phyloP scores from a whole-genome alignment of 768 basidiomycete genomes.

The Boletus tomentosulus region DNA sequence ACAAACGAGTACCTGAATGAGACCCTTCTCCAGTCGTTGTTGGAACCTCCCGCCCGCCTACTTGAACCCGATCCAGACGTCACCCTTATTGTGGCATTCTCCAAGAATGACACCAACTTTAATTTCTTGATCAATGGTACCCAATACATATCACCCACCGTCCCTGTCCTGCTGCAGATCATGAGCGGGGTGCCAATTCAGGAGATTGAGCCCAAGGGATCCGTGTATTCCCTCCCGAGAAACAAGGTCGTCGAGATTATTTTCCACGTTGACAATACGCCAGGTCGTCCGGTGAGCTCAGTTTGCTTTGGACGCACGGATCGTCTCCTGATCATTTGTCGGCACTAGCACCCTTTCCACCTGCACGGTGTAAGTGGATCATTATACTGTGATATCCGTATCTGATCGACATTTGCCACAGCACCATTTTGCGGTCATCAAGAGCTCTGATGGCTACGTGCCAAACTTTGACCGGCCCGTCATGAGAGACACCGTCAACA shows the following conservation, averaged over 20 bases:
- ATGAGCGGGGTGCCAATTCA: slow-evolving; percentile 17
- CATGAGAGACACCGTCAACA: slow-evolving; percentile 42
- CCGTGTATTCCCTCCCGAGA: slow-evolving; percentile 12
- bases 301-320: background rate
- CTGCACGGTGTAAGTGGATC: slow-evolving; percentile 10
- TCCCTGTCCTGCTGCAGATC: slow-evolving; percentile 20
- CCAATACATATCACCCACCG: slow-evolving; percentile 9
- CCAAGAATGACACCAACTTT: slow-evolving; percentile 5
- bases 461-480: slow-evolving; percentile 53
- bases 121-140: slow-evolving; percentile 13
- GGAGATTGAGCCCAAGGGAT: slow-evolving; percentile 4
- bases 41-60: slow-evolving; percentile 2
- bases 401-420: slow-evolving; percentile 9
- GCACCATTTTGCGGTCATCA: slow-evolving; percentile 45
- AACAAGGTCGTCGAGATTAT: slow-evolving; percentile 17
- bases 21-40: slow-evolving; percentile 14
- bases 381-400: background rate
- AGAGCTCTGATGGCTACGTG: slow-evolving; percentile 34
- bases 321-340: background rate
- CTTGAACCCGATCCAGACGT: slow-evolving; percentile 19
- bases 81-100: slow-evolving; percentile 12
- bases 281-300: slow-evolving; percentile 29
- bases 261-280: slow-evolving; percentile 6
- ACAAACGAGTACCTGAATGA: slow-evolving; percentile 13
- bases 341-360: slow-evolving; percentile 14